Evolutionary conservation across 345 rosid species (phyloP).

Genomic region (Tarenaya hassleriana): DNA sequence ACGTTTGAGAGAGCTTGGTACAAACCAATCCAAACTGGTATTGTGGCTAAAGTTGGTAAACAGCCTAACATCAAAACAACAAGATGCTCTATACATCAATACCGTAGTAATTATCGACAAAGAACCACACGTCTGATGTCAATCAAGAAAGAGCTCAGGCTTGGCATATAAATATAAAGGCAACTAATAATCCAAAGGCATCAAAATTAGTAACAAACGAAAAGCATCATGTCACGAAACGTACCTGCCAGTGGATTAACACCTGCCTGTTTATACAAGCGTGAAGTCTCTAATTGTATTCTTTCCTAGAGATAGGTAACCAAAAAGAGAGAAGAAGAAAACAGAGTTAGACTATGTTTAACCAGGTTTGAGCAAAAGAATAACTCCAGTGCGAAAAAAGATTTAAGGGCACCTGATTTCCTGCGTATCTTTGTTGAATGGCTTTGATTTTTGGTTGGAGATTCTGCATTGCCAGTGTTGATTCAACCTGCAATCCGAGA

Average conservation of each 20-base stretch:
- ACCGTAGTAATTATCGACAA: neutral
- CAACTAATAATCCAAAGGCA: neutral
- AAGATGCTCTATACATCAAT: conserved; percentile 19
- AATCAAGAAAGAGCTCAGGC: neutral
- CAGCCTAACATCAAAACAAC: conserved; percentile 50
- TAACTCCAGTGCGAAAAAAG: neutral
- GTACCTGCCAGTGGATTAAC: conserved; percentile 97
- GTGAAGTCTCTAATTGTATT: conserved; percentile 92
- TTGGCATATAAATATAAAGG: neutral
- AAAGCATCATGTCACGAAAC: neutral
- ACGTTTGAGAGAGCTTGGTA: conserved; percentile 98
- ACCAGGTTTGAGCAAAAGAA: neutral
- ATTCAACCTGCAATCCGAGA: conserved; percentile 65
- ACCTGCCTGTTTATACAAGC: conserved; percentile 87
- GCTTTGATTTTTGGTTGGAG: conserved; percentile 97
- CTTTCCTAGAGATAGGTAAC: conserved; percentile 75
- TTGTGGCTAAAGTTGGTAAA: conserved; percentile 84
- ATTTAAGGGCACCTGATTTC: conserved; percentile 63
- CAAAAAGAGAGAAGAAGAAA: too few relatives aligned
- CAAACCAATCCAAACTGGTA: conserved; percentile 96
- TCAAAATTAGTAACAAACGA: neutral
- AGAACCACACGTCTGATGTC: neutral
- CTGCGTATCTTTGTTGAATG: conserved; percentile 96
- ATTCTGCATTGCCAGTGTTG: conserved; percentile 94
- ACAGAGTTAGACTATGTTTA: neutral